Evolutionary conservation across 2,329 filamentous ascomycete genomes (phyloP), one percentile per base, ranked within the genome.

Genomic region (Exophiala xenobiotica): DNA sequence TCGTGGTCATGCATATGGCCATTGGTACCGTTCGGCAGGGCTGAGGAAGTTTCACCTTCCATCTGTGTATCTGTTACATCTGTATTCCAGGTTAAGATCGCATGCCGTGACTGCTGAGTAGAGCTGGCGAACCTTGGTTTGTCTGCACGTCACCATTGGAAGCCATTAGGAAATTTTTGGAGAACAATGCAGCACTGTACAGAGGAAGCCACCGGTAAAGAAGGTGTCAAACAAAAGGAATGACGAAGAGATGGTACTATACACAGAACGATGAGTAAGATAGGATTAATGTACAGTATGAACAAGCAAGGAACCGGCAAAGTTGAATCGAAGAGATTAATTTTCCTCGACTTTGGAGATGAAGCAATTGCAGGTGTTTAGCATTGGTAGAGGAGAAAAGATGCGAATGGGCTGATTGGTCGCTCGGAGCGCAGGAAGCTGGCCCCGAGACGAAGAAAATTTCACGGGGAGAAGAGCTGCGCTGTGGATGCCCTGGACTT

Each of bases 101-200:
- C 16, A 18, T 2, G n/a, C 33, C n/a, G 12, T 9, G 3, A 18
- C 6, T 22, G 26, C 22, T 26, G 35, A 23, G 23, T 29, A 9
- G 29, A 22, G 42, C n/a, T 42, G 18, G 33, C 47, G 24, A 43
- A 63, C 61, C 58, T 54, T 56, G 48, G 16, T 48, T 33, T 43
- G 43, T 53, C 35, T 59, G 56, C 56, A 59, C 61, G 56, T 61
- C 61, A 59, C 60, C 56, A 58, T 58, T 61, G 46, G 51, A 46
- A 24, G 52, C 56, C 54, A 62, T 60, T 52, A 52, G 45, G 49
- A 54, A 51, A 26, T 37, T 39, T 48, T 27, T 35, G 20, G 49
- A 46, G 49, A 40, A 31, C 37, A 46, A 57, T 56, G 42, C 43
- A 55, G 54, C 57, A 56, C 40, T 52, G 49, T 58, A 61, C 58